Base-by-base conservation (phyloP, 2,329 filamentous ascomycete species). In the Cryphonectria nitschkei region DNA sequence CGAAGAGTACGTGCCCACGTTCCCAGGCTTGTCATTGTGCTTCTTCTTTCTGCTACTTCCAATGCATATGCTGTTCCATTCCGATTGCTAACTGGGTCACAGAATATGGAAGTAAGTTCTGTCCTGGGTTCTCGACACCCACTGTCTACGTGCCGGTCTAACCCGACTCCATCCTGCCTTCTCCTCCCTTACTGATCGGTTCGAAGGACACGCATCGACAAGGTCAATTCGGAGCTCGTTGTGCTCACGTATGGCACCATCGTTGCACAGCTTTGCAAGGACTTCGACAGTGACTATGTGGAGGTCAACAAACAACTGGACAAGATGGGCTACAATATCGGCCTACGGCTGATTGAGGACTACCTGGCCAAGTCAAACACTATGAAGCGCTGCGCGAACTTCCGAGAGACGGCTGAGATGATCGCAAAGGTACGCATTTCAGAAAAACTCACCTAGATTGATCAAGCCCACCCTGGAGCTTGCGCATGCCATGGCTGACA, bases 311-410 rank as follows among this genome's bases (percentile, higher is more conserved):
- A 95, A 81, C 96, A 99, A 81, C 88, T 99, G 61, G 96, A 99
- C 80, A 97, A 95, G 83, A 99, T 99, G 96, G 96, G 96, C 69
- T 98, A 98, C 84, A 98, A 98, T 78, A 99, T 99, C 74, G 96
- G 96, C 39, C 86, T 98, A 78, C 93, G 96, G 52, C 84, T 99
- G 75, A 98, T 99, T 76, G 96, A 99, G 77, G 96, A 99, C 82
- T 99, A 98, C 78, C 89, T 99, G 26, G 96, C 96, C 77, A 98
- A 98, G 81, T 96, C 94, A 6, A 95, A 94, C 76, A 94, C 93
- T 2, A 91, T 91, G 88, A 93, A 94, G 76, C 88, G 94, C 74
- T 99, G 96, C 82, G 87, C 89, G 76, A 98, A 96, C 83, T 98
- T 99, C 79, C 89, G 93, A 71, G 96, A 99, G 81, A 98, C 96